Evolutionary conservation across 148 eudicot species (phyloP).

Genomic region (Cornus kousa): DNA sequence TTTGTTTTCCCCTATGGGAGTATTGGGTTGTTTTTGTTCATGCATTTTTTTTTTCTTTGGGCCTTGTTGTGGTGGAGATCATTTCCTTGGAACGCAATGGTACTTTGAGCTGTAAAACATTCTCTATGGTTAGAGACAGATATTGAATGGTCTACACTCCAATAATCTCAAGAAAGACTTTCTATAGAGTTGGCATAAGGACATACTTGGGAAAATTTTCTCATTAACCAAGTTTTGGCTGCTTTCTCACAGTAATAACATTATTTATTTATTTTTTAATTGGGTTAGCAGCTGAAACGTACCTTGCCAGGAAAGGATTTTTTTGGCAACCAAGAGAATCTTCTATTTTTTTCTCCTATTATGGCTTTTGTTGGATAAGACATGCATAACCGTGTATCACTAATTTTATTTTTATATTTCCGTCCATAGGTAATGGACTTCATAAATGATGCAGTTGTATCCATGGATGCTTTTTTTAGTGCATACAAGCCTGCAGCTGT

Average conservation of each 20-base stretch:
- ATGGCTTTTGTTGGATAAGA: not conserved
- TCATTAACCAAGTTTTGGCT: not conserved
- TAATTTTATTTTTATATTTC: slow-evolving; percentile 9
- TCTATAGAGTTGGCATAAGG: not conserved
- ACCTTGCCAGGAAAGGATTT: not conserved
- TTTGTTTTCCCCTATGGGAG: not conserved
- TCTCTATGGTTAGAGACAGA: not conserved
- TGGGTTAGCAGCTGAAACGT: not conserved
- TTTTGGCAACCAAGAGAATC: not conserved
- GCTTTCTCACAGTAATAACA: not conserved
- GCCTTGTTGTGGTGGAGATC: not conserved
- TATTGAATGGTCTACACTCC: not conserved
- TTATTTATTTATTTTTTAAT: too few species aligned
- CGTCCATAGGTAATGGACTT: slow-evolving; percentile 82
- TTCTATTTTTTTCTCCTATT: not conserved
- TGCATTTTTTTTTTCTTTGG: not conserved
- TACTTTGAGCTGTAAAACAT: not conserved
- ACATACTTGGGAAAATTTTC: not conserved
- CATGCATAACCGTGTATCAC: not conserved
- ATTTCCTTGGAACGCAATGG: slow-evolving; percentile 7
- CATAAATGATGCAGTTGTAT: slow-evolving; percentile 80
- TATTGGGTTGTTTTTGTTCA: not conserved
- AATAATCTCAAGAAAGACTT: not conserved
- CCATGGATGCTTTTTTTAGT: slow-evolving; percentile 69
- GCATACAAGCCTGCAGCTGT: slow-evolving; percentile 76